Percentiles rank a stretch among this genome's conserved stretches.
Conservation (phyloP, 352 stramenopile species). For the Phytophthora sojae region DNA sequence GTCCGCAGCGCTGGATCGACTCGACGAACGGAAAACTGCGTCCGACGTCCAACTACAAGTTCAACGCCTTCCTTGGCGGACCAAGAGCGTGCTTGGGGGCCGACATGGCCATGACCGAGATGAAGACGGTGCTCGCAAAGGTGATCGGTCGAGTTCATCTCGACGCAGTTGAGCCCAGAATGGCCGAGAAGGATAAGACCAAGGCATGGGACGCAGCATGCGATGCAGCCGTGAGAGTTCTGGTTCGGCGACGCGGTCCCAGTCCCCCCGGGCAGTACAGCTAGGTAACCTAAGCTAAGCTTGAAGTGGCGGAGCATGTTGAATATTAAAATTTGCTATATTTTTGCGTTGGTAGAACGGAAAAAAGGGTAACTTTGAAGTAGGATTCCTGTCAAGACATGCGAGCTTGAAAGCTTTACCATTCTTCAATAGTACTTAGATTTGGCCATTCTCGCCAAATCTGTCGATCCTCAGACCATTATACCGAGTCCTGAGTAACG, state of each 20-base stretch:
- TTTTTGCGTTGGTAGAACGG: not conserved
- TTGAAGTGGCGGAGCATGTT: not conserved
- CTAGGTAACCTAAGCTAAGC: not conserved
- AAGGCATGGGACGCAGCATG: not conserved
- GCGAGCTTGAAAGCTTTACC: too few relatives aligned
- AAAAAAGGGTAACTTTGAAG: too few relatives aligned
- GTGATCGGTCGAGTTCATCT: slow-evolving; percentile 27
- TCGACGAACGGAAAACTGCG: slow-evolving; percentile 34
- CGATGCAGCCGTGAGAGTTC: slow-evolving; percentile 5
- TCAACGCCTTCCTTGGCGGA: slow-evolving; percentile 66
- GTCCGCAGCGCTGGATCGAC: slow-evolving; percentile 68
- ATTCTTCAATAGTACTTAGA: too few relatives aligned
- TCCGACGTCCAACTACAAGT: slow-evolving; percentile 56
- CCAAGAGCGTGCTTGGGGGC: slow-evolving; percentile 58
- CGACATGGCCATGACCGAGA: slow-evolving; percentile 49
- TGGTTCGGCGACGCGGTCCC: slow-evolving; percentile 7
- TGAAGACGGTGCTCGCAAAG: slow-evolving; percentile 50
- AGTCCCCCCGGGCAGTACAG: slow-evolving; percentile 17
- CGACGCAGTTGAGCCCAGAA: not conserved
- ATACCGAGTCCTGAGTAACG: not conserved
- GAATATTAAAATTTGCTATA: not conserved
- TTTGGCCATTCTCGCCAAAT: too few relatives aligned
- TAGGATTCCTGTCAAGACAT: too few relatives aligned
- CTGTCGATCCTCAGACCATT: not conserved
- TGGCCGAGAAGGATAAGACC: not conserved